Evolutionary conservation across 306 rosid species (phyloP).

Genomic region (Malus sieversii): DNA sequence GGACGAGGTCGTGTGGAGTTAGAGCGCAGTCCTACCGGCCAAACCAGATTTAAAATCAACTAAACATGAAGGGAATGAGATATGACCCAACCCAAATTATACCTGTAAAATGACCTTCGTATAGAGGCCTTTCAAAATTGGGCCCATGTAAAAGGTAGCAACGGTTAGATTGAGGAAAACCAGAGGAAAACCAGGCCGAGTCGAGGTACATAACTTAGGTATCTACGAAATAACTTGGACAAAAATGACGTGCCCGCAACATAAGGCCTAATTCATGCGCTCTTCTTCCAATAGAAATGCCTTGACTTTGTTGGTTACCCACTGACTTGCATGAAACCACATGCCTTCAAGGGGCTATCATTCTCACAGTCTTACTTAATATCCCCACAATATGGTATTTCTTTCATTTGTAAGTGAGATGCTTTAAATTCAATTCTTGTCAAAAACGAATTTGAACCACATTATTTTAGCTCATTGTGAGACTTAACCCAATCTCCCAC

Average conservation of each 20-base stretch:
- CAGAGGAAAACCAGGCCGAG: neutral
- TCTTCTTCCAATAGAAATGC: neutral
- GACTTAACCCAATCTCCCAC: too few species aligned
- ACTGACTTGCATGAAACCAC: neutral
- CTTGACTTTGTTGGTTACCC: neutral
- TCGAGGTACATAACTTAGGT: neutral
- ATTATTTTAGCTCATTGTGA: too few species aligned
- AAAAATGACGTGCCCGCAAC: constrained; percentile 28
- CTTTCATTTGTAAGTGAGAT: too few species aligned
- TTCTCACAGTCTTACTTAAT: neutral
- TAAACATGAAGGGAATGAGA: too few species aligned
- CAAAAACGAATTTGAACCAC: too few species aligned
- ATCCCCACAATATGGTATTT: too few species aligned
- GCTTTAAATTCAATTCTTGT: accelerated
- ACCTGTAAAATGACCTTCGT: neutral
- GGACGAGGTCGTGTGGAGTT: too few species aligned
- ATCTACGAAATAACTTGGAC: neutral
- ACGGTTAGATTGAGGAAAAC: neutral
- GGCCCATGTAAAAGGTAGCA: too few species aligned
- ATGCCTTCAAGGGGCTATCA: neutral
- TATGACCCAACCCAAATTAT: too few species aligned
- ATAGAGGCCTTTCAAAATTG: neutral
- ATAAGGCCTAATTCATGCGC: constrained; percentile 3
- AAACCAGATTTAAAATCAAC: too few species aligned
- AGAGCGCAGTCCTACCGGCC: too few species aligned